Evolutionary conservation across 257 asterid species (phyloP).

Genomic region (Nyctanthes arbortristis): DNA sequence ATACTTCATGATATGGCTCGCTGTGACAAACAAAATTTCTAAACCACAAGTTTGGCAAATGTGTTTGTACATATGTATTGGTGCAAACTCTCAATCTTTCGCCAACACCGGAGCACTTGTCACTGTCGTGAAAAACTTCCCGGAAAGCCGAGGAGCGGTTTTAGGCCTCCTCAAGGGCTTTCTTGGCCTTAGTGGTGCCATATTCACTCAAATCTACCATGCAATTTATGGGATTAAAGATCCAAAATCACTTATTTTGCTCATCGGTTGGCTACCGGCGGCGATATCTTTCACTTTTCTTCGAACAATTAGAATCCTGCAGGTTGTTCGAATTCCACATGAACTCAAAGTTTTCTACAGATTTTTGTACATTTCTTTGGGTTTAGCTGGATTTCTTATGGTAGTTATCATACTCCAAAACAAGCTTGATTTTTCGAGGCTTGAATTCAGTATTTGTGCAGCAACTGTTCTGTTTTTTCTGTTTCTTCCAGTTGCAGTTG

Average conservation of each 20-base stretch:
- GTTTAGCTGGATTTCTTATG: constrained; percentile 49
- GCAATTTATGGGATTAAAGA: constrained; percentile 45
- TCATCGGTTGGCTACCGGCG: constrained; percentile 64
- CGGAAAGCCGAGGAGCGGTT: constrained; percentile 59
- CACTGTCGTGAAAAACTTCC: constrained; percentile 78
- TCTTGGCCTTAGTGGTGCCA: constrained; percentile 60
- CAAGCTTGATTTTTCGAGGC: constrained; percentile 30
- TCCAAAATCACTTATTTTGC: constrained; percentile 40
- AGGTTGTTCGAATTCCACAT: constrained; percentile 34
- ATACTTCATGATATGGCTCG: constrained; percentile 82
- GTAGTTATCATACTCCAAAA: constrained; percentile 42
- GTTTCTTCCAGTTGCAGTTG: constrained; percentile 35
- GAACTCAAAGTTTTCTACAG: constrained; percentile 55
- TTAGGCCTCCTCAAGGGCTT: constrained; percentile 56
- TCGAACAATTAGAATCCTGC: constrained; percentile 46
- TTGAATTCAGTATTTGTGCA: constrained; percentile 33
- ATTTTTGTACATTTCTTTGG: constrained; percentile 46
- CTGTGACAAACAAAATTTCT: constrained; percentile 57
- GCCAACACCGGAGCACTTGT: constrained; percentile 91
- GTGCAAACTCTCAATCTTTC: constrained; percentile 80
- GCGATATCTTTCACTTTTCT: constrained; percentile 49
- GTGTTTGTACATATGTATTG: constrained; percentile 78
- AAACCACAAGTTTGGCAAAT: constrained; percentile 68
- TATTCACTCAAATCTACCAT: constrained; percentile 47
- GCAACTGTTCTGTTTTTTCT: constrained; percentile 29